Evolutionary conservation across 306 rosid genomes (phyloP), one percentile per base, ranked within the genome.

Genomic region (Senna siamea): DNA sequence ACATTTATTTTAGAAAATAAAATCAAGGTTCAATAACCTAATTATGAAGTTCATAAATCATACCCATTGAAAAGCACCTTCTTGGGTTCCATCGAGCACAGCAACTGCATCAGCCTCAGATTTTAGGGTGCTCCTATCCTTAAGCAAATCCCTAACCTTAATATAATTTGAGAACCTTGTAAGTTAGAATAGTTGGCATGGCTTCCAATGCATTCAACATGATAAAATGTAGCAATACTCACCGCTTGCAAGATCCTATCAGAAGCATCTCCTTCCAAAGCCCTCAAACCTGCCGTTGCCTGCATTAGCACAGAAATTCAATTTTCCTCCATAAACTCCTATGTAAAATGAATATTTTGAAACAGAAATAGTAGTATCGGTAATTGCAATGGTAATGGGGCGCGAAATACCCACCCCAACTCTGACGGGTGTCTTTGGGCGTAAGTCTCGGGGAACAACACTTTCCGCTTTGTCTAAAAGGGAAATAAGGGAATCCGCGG

Each of bases 21-120:
- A 14, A 15, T 15, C 56, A 44, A 50, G 23, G 17, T 60, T 20
- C 41, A 0, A 46, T 12, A 51, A 38, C 41, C 37, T 14, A 71
- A 19, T 4, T 15, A 2, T 22, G 6, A 41, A 55, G 66, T 65
- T 53, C 26, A 62, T 41, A 64, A 74, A 46, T 10, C 93, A 59
- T 85, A 93, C 97, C 98, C 98, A 93, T 81, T 90, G 92, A 72
- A 69, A 93, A 74, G 97, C 91, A 65, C 98, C 98, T 83, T 93
- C 98, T 79, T 93, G 89, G 63, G 87, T 85, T 80, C 98, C 97
- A 87, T 87, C 98, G 28, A 93, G 84, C 18, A 93, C 97, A 28
- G 90, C 55, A 55, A 93, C 98, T 0, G 90, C 83, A 68, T 79
- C 79, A 14, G 83, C 34, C 60, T 75, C 75, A 34, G 77, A 82